These are phyloP conservation scores for Ilyonectria sp. DNA, from an alignment of 2,329 filamentous ascomycete species.

Conservation along the genomic window DNA sequence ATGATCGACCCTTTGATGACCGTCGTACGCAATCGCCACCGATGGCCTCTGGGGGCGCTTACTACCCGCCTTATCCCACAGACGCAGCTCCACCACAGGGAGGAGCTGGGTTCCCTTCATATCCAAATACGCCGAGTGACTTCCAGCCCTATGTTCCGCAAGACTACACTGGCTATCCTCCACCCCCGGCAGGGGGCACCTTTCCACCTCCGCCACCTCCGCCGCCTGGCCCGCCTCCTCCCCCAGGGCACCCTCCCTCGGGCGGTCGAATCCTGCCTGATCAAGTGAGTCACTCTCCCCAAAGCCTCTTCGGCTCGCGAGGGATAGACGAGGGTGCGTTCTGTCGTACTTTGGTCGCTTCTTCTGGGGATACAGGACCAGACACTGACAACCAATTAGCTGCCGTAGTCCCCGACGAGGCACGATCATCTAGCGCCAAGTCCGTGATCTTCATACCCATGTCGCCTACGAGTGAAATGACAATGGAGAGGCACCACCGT, in stretches of 20 bases:
- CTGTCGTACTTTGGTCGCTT: slow-evolving; percentile 46
- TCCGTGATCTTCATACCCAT: slow-evolving; percentile 65
- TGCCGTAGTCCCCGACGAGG: slow-evolving; percentile 47
- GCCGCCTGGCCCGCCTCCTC: slow-evolving; percentile 51
- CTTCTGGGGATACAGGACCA: slow-evolving; percentile 11
- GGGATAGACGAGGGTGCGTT: slow-evolving; percentile 57
- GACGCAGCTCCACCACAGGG: slow-evolving; percentile 44
- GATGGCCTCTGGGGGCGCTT: slow-evolving; percentile 67
- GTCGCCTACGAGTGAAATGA: slow-evolving; percentile 64
- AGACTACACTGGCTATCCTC: slow-evolving; percentile 60
- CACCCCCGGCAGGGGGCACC: slow-evolving; percentile 50
- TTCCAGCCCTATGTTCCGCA: slow-evolving; percentile 60
- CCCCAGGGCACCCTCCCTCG: slow-evolving; percentile 52
- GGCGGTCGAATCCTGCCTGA: slow-evolving; percentile 55
- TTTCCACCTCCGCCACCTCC: slow-evolving; percentile 51
- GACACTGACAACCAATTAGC: slow-evolving; percentile 49
- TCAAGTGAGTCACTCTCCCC: slow-evolving; percentile 61
- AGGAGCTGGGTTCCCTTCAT: slow-evolving; percentile 54
- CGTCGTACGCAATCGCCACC: slow-evolving; percentile 62
- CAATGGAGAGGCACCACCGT: slow-evolving; percentile 59
- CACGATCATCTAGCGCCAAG: slow-evolving; percentile 48
- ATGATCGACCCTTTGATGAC: slow-evolving; percentile 55
- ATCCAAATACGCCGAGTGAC: slow-evolving; percentile 54
- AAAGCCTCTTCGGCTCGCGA: slow-evolving; percentile 43
- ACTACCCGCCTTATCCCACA: slow-evolving; percentile 60